Base-by-base conservation (phyloP, 2,329 filamentous ascomycete genomes). In the Seiridium unicorne region DNA sequence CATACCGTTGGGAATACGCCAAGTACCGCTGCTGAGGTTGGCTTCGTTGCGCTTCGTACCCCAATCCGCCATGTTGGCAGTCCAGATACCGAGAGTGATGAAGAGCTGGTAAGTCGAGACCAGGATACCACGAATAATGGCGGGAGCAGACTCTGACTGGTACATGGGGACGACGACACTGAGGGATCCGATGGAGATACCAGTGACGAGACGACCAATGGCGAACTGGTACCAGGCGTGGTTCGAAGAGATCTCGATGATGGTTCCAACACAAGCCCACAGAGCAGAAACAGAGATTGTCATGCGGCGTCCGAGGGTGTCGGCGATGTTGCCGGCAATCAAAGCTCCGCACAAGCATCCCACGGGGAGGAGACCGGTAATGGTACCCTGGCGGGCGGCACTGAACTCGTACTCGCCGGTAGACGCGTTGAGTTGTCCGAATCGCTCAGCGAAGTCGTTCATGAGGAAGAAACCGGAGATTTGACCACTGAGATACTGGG, bases 151-250 rank as follows among this genome's bases (percentile, higher is more conserved):
- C 72, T 91, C 88, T 13, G 81, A 84, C 70, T 89, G 86, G 66
- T 90, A 90, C 84, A 91, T 87, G 53, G 86, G 86, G 1, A 88
- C 85, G 34, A 85, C 76, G 47, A 89, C 87, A 5, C 84, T 88
- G 0, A 90, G 77, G 26, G 83, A 80, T 35, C 88, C 88, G 51
- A 91, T 85, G 26, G 87, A 87, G 2, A 89, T 70, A 65, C 88
- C 88, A 32, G 86, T 88, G n/a, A 89, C 80, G 64, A 87, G 81
- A 49, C 88, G 80, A 53, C 88, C 88, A 18, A 88, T 72, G 35
- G 86, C 86, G 60, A 90, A 82, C 66, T 90, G 88, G 61, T 82
- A 84, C 88, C 88, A 90, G 48, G 73, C 73, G 3, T 64, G 69
- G 1, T 74, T 66, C 0, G 86, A 86, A 0, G 85, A 80, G 62